Base-by-base conservation (phyloP, 805 yeast species). In the Wickerhamiella domercqiae region DNA sequence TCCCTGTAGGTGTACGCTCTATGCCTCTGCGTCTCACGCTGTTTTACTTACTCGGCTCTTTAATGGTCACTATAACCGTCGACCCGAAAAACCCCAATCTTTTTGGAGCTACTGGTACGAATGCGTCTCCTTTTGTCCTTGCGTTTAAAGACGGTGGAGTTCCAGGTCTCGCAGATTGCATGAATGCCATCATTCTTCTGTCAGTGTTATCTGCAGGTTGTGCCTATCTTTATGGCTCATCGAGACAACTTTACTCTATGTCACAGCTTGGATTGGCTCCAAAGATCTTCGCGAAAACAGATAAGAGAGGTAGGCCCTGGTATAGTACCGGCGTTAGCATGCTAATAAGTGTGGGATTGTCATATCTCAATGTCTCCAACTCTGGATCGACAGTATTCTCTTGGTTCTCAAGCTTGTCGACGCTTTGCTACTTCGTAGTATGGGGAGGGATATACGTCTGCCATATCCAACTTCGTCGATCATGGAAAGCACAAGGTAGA, bases 181-280 rank as follows among this genome's bases (percentile, higher is more conserved):
- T 71, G 44, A 71, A 71, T 42, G 71, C 80, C 0, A 67, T 77
- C 44, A 66, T 76, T 38, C 60, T 73, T 44, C 54, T 76, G 5
- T 72, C 77, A 1, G 72, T 78, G 81, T 56, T 77, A 20, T 70
- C 77, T 13, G 78, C 83, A 2, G 72, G 75, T 43, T 76, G 75
- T 56, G 68, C 75, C 33, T 73, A 78, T 7, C 68, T 75, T 29
- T 76, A 69, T 54, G 70, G 75, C 46, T 79, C 78, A 2, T 68
- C 78, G 4, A 63, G 83, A 52, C 63, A 78, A 3, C 57, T 76
- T 20, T 74, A 73, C 43, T 68, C 72, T 21, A 63, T 75, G 55
- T 71, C 79, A 1, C 55, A 61, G 32, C 73, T 70, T 41, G 75
- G 78, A 1, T 62, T 63, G 39, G 80, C 77, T 0, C 80, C 79